Evolutionary conservation across 208 protist species (phyloP), one percentile per base, ranked within the genome.

Genomic region (Acanthamoeba royreba): DNA sequence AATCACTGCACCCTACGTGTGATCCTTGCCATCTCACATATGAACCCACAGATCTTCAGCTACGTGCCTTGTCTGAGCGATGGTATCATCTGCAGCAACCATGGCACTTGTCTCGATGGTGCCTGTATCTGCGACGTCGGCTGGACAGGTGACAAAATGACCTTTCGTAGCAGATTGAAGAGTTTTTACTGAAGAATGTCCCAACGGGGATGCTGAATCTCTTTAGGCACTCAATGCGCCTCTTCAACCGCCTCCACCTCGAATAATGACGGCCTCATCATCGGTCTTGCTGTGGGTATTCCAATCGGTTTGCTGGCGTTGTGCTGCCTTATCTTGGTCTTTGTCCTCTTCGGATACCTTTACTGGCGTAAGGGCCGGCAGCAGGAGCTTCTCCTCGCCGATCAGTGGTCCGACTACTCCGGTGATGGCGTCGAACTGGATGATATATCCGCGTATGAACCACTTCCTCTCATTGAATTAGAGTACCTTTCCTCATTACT

Each of bases 351-450:
- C 28, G 74, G 74, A 40, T 15, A 55, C 43, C 74, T 85, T 28
- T 85, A 85, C 43, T 85, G 74, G 74, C 74, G 74, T 45, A 85
- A 85, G 74, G 74, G 74, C 42, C 74, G 45, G 4, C n/a, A 85
- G 74, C 74, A 85, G 74, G 74, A 85, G 74, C 74, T 85, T 45
- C 74, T 85, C 74, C 4, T 85, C 43, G 74, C 74, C 3, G 74
- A 38, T 13, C 28, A 85, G 74, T 85, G 74, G 74, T 85, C 74
- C 74, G 74, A 85, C 31, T 74, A 74, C 74, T 85, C 74, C 11
- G 43, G 9, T 7, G 22, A 47, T 1, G 38, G 43, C 74, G 2
- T 85, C 17, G 74, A 85, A 45, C 47, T 85, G 74, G 38, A 28
- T 45, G 74, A 85, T 33, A 55, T 85, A 13, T 85, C 74, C 25